Percentiles rank a stretch among this genome's conserved stretches.
Conservation (phyloP, 1,284 basidiomycete genomes). For the Vanrija sp. region DNA sequence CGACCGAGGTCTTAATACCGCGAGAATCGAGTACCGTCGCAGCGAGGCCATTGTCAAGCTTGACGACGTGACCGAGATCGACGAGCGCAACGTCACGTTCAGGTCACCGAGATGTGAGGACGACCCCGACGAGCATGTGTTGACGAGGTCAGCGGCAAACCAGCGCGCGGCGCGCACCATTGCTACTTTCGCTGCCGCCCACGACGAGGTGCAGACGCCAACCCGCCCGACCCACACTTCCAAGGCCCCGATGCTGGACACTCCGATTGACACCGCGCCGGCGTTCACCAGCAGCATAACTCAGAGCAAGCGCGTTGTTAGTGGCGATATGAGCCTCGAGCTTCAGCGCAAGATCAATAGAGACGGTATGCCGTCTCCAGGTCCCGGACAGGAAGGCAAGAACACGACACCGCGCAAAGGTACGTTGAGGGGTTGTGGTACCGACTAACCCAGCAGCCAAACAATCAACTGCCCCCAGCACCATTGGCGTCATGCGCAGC, state of each 20-base stretch:
- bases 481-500: conserved; percentile 9
- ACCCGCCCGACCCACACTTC: neutral
- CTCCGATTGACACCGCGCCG: conserved; percentile 2
- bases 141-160: too few relatives aligned
- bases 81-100: neutral
- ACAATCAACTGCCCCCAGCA: conserved; percentile 14
- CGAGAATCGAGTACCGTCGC: conserved; percentile 21
- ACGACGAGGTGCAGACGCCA: neutral
- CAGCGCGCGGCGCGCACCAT: too few relatives aligned
- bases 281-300: neutral
- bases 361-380: too few relatives aligned
- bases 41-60: conserved; percentile 24
- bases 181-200: neutral
- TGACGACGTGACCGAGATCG: conserved; percentile 14
- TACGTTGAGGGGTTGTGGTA: too few relatives aligned
- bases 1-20: conserved; percentile 5
- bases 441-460: conserved; percentile 1
- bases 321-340: too few relatives aligned
- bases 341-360: too few relatives aligned
- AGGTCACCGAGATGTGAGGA: neutral
- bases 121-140: too few relatives aligned
- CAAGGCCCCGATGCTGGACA: conserved; percentile 9
- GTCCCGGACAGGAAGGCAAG: too few relatives aligned
- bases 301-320: too few relatives aligned
- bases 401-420: too few relatives aligned